A percentile compares a stretch with the other conserved stretches of the same genome.
phyloP scores from a whole-genome alignment of 257 asterid species.

The Petunia axillaris region DNA sequence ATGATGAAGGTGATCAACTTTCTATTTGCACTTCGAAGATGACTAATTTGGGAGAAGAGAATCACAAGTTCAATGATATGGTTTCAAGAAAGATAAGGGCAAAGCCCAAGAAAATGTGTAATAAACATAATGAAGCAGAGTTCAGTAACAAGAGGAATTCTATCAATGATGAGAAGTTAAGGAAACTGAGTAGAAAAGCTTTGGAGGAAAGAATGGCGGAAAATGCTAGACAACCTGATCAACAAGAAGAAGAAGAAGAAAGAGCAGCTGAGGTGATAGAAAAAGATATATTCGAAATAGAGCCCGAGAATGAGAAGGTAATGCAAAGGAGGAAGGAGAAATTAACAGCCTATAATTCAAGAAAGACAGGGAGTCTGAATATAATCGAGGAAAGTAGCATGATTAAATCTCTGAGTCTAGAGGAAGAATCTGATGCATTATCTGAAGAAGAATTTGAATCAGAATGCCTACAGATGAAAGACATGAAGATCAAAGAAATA shows the following conservation, averaged over 20 bases:
- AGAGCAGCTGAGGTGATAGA: conserved; percentile 24
- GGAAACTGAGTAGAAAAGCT: conserved; percentile 26
- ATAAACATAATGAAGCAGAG: conserved; percentile 28
- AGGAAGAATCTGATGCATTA: conserved; percentile 24
- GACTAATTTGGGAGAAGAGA: conserved; percentile 30
- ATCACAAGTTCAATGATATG: conserved; percentile 43
- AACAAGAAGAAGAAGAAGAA: conserved; percentile 27
- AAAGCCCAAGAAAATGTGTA: conserved; percentile 30
- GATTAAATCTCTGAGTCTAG: conserved; percentile 31
- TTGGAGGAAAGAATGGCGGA: conserved; percentile 31
- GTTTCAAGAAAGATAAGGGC: conserved; percentile 41
- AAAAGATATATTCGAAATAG: conserved; percentile 42
- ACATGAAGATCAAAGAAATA: conserved; percentile 26
- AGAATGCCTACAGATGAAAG: conserved; percentile 30
- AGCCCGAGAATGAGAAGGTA: conserved; percentile 29
- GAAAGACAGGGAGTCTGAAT: conserved; percentile 24
- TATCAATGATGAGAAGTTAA: conserved; percentile 29
- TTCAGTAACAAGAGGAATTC: conserved; percentile 27
- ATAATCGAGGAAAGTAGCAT: conserved; percentile 31
- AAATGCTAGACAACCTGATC: background rate
- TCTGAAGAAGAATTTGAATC: conserved; percentile 40
- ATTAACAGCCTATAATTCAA: conserved; percentile 20
- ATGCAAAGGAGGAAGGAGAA: conserved; percentile 28
- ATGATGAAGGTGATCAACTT: conserved; percentile 39
- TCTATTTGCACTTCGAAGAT: conserved; percentile 34